Base-by-base conservation (phyloP, 257 asterid genomes). In the Gentiana dahurica region DNA sequence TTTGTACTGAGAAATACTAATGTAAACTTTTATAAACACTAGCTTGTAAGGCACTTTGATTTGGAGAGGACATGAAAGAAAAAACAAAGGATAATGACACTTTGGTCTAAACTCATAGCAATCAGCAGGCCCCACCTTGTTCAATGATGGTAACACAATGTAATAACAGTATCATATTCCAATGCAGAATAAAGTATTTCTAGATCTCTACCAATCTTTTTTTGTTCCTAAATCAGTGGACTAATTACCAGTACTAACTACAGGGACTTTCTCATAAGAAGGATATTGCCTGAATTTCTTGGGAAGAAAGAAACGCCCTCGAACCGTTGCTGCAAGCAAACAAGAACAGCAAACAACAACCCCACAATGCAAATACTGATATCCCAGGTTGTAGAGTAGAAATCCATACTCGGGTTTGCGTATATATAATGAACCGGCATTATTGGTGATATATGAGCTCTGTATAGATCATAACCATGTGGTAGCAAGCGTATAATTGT, bases 371-470 rank as follows among this genome's bases (percentile, higher is more conserved):
- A 75, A 49, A 86, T 84, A 55, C 75, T 59, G 55, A 90, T 65
- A 67, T 90, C 96, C 96, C 96, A 90, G 10, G 84, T 58, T 1
- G 96, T 84, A 9, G 98, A 84, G 70, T 80, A 90, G 68, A 65
- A 90, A 61, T 84, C 94, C 84, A 73, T 62, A 71, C 78, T 70
- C 13, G 97, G 95, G 69, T 90, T 84, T 9, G 95, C 95, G 7
- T 82, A 90, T 33, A 90, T 77, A 71, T 75, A 77, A 57, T 64
- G 59, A 47, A 76, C 66, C 0, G 78, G 62, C 89, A 78, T 82
- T 1, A 51, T 9, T 48, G 74, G 55, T 3, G 90, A 59, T 65
- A 73, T 72, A 54, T 65, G 86, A 44, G 77, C 72, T 70, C 93
- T 71, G 71, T 80, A 90, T 44, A 87, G 81, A 68, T 90, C 96